phyloP scores from a whole-genome alignment of 2,329 filamentous ascomycete genomes.

The Phymatotrichopsis omnivora region DNA sequence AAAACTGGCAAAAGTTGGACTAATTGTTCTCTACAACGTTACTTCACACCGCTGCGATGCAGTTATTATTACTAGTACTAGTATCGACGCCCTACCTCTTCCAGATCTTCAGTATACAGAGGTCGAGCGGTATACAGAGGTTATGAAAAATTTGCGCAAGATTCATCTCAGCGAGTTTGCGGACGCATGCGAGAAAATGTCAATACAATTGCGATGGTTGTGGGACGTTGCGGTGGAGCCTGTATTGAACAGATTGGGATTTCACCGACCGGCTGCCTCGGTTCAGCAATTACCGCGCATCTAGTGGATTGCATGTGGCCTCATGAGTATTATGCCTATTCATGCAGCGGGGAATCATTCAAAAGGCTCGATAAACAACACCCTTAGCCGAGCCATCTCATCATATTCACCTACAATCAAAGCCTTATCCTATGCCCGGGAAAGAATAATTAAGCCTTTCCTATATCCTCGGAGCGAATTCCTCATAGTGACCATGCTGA shows the following conservation, averaged over 20 bases:
- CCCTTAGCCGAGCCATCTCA: neutral
- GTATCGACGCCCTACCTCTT: constrained; percentile 7
- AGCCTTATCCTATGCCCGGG: constrained; percentile 12
- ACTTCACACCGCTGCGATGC: constrained; percentile 8
- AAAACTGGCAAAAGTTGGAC: neutral
- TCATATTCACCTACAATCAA: constrained; percentile 6
- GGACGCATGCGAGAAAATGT: no score
- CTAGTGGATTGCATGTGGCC: constrained; percentile 16
- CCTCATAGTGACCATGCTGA: constrained; percentile 5
- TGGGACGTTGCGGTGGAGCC: constrained; percentile 16
- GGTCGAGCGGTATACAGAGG: neutral
- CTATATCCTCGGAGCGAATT: neutral
- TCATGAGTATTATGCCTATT: constrained; percentile 9
- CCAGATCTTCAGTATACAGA: neutral
- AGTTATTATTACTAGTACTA: constrained; percentile 4
- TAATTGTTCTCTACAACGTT: constrained; percentile 8
- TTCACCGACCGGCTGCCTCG: neutral
- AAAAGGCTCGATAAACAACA: constrained; percentile 1
- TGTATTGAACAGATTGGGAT: constrained; percentile 2
- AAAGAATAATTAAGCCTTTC: neutral
- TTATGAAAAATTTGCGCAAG: neutral
- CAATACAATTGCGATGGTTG: constrained; percentile 2
- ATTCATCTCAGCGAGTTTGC: no score
- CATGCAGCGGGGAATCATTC: constrained; percentile 12
- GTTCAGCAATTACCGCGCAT: neutral